Conservation (phyloP, 2,329 filamentous ascomycete genomes). For the Coniochaeta pulveracea region DNA sequence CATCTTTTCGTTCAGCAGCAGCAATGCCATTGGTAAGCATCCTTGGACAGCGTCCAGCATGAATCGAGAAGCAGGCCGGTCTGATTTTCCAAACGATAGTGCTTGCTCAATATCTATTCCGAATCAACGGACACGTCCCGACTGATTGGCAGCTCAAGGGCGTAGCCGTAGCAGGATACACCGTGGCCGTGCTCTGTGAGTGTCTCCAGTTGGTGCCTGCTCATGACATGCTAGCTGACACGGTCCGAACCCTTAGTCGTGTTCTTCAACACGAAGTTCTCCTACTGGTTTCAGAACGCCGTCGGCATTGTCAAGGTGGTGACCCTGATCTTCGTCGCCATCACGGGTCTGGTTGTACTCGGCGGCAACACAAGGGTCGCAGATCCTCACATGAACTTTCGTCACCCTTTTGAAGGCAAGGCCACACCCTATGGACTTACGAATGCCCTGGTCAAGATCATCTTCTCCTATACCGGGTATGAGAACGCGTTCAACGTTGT, state of each 20-base stretch:
- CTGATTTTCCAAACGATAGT: slow-evolving; percentile 23
- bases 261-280: slow-evolving; percentile 39
- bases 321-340: slow-evolving; percentile 44
- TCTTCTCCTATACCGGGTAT: slow-evolving; percentile 46
- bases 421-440: slow-evolving; percentile 34
- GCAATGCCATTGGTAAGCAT: slow-evolving; percentile 43
- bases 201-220: slow-evolving; percentile 12
- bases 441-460: slow-evolving; percentile 46
- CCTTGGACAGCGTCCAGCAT: not conserved
- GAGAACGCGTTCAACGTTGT: slow-evolving; percentile 49
- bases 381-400: slow-evolving; percentile 42
- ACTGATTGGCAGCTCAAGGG: slow-evolving; percentile 56
- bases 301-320: slow-evolving; percentile 46
- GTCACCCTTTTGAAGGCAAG: slow-evolving; percentile 39
- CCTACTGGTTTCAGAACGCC: slow-evolving; percentile 38
- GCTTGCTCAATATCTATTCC: slow-evolving; percentile 51
- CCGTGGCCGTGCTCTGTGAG: slow-evolving; percentile 42
- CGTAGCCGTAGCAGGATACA: slow-evolving; percentile 53
- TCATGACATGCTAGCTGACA: not conserved
- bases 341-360: slow-evolving; percentile 47
- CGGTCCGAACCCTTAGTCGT: slow-evolving; percentile 13
- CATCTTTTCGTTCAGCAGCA: slow-evolving; percentile 52
- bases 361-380: slow-evolving; percentile 39
- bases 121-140: slow-evolving; percentile 35
- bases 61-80: not conserved